Evolutionary conservation across 495 filamentous ascomycete species (phyloP).

Genomic region (Daldinia decipiens): DNA sequence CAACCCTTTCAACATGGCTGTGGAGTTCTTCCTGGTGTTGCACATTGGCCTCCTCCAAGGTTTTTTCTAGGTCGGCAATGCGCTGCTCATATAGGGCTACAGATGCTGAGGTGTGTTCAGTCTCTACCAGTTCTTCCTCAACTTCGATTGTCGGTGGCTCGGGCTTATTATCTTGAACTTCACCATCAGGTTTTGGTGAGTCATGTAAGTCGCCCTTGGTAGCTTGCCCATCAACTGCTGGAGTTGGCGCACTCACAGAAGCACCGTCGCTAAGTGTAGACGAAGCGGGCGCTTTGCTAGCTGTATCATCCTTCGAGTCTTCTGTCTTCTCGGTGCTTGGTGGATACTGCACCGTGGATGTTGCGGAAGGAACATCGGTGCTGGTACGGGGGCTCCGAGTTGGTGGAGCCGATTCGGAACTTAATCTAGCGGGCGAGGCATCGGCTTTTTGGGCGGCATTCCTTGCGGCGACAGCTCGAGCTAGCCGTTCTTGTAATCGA

Average conservation of each 20-base stretch:
- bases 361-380: conserved; percentile 26
- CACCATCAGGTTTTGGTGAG: conserved; percentile 18
- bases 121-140: background rate
- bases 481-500: conserved; percentile 86
- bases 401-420: conserved; percentile 33
- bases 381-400: conserved; percentile 44
- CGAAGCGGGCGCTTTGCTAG: background rate
- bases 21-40: conserved; percentile 83
- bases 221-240: conserved; percentile 11
- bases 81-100: conserved; percentile 47
- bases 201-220: background rate
- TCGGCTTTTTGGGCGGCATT: conserved; percentile 42
- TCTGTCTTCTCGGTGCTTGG: conserved; percentile 5
- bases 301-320: conserved; percentile 1
- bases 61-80: conserved; percentile 62
- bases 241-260: conserved; percentile 4
- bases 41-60: conserved; percentile 68
- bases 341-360: background rate
- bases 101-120: conserved; percentile 10
- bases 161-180: conserved; percentile 6
- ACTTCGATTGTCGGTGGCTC: background rate
- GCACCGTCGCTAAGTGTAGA: conserved; percentile 3
- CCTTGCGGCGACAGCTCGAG: conserved; percentile 66
- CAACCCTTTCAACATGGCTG: conserved; percentile 86
- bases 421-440: conserved; percentile 36